Evolutionary conservation across 2,329 filamentous ascomycete genomes (phyloP).

Genomic region (Bipolaris gigantea): DNA sequence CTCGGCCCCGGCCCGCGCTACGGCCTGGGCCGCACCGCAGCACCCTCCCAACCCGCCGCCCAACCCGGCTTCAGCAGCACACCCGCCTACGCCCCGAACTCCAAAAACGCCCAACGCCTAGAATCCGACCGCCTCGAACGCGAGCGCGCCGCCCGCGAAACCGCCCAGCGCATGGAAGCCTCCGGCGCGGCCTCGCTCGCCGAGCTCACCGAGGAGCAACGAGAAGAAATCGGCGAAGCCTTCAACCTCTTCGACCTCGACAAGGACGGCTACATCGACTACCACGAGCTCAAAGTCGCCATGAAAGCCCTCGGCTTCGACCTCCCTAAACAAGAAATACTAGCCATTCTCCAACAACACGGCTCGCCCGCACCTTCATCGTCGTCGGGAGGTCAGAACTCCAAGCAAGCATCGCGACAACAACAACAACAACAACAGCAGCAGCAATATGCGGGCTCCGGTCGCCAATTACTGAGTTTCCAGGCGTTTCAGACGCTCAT

Average conservation of each 20-base stretch:
- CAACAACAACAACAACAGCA: conserved; percentile 3
- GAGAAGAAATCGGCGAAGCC: conserved; percentile 93
- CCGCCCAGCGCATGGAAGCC: conserved; percentile 46
- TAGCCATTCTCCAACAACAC: conserved; percentile 76
- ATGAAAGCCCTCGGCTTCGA: conserved; percentile 95
- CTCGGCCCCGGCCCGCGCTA: conserved; percentile 60
- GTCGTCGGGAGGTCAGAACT: background rate
- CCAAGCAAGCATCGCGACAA: conserved; percentile 3
- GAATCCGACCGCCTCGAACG: conserved; percentile 48
- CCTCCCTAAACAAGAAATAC: conserved; percentile 81
- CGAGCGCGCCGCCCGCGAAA: conserved; percentile 45
- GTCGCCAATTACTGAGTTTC: conserved; percentile 70
- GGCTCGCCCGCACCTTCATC: conserved; percentile 50
- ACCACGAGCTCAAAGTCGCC: conserved; percentile 96
- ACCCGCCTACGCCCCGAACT: conserved; percentile 47
- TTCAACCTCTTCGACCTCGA: conserved; percentile 97
- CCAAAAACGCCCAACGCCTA: conserved; percentile 46
- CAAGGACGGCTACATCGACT: conserved; percentile 91
- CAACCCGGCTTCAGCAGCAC: conserved; percentile 35
- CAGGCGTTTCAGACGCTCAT: conserved; percentile 73
- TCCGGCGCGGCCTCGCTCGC: conserved; percentile 54
- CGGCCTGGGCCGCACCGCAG: conserved; percentile 48
- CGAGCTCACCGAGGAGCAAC: conserved; percentile 79
- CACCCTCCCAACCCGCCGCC: conserved; percentile 15
- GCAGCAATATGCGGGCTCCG: conserved; percentile 27